These are phyloP conservation scores for Fusarium sp. DNA, from an alignment of 2,329 filamentous ascomycete genomes.

Conservation along the genomic window DNA sequence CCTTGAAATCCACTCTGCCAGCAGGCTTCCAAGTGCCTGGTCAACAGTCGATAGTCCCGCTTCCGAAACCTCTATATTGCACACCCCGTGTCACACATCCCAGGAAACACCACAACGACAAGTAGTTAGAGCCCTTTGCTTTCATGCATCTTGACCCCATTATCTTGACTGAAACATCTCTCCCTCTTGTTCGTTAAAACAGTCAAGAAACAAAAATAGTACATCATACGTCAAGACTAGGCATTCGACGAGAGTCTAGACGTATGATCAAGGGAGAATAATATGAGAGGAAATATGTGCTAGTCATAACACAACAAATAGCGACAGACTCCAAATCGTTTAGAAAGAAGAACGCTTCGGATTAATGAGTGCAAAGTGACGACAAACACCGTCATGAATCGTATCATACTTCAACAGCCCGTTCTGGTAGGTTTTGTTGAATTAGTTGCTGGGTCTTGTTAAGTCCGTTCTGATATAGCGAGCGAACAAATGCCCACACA, in stretches of 20 bases:
- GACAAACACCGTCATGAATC: slow-evolving; percentile 34
- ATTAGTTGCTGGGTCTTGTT: slow-evolving; percentile 44
- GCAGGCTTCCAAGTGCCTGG: slow-evolving; percentile 2
- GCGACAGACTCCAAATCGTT: slow-evolving; percentile 24
- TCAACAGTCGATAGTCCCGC: slow-evolving; percentile 5
- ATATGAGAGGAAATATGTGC: slow-evolving; percentile 8
- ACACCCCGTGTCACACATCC: slow-evolving; percentile 1
- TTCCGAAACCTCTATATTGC: slow-evolving; percentile 13
- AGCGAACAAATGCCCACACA: slow-evolving; percentile 49
- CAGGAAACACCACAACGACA: slow-evolving; percentile 14
- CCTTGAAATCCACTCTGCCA: background rate
- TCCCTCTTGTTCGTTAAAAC: background rate
- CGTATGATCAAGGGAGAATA: slow-evolving; percentile 14
- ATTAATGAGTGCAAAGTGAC: slow-evolving; percentile 29
- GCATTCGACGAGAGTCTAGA: slow-evolving; percentile 2
- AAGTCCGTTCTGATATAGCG: slow-evolving; percentile 48
- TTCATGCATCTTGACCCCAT: background rate
- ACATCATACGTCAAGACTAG: slow-evolving; percentile 5
- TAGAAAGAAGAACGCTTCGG: slow-evolving; percentile 27
- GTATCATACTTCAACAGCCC: slow-evolving; percentile 45
- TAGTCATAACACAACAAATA: slow-evolving; percentile 16
- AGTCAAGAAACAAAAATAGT: slow-evolving; percentile 5
- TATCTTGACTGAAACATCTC: background rate
- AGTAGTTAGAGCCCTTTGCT: background rate
- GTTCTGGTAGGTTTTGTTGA: slow-evolving; percentile 42